Conservation (phyloP, 106 monocot species). For the Dendrobium huoshanense region DNA sequence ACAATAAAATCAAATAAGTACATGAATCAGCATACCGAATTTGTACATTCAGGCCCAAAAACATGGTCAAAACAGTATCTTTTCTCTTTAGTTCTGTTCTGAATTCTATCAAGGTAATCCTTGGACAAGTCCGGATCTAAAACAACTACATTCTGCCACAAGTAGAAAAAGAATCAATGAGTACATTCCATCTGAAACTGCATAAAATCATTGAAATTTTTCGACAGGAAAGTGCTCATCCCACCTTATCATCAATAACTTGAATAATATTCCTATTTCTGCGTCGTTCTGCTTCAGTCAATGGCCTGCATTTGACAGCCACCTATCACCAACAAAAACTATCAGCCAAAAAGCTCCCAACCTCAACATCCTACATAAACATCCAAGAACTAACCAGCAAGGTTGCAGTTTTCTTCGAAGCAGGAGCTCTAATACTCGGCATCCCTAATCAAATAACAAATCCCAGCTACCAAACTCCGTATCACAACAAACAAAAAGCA, state of each 20-base stretch:
- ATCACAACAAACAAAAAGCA: neutral
- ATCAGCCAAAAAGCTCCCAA: neutral
- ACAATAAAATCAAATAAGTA: neutral
- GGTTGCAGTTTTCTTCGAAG: conserved; percentile 80
- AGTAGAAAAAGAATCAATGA: conserved; percentile 3
- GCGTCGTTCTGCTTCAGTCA: conserved; percentile 46
- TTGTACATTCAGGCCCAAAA: conserved; percentile 70
- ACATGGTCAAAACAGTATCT: conserved; percentile 91
- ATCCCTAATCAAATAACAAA: conserved; percentile 18
- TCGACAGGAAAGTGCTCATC: neutral
- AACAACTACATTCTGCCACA: conserved; percentile 64
- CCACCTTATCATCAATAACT: conserved; percentile 86
- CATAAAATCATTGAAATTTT: neutral
- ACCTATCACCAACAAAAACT: conserved; percentile 44
- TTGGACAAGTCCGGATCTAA: conserved; percentile 96
- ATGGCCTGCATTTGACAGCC: conserved; percentile 91
- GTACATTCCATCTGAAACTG: neutral
- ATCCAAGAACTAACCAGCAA: conserved; percentile 44
- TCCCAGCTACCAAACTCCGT: neutral
- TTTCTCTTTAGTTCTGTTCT: conserved; percentile 92
- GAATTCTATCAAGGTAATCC: conserved; percentile 85
- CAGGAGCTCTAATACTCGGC: conserved; percentile 88
- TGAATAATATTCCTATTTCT: conserved; percentile 80
- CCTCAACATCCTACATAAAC: neutral
- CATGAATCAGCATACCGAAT: conserved; percentile 38